A percentile compares a stretch with the other conserved stretches of the same genome.
Evolutionary conservation across 208 protist genomes (phyloP).

Genomic region (Crithidia expoeki): DNA sequence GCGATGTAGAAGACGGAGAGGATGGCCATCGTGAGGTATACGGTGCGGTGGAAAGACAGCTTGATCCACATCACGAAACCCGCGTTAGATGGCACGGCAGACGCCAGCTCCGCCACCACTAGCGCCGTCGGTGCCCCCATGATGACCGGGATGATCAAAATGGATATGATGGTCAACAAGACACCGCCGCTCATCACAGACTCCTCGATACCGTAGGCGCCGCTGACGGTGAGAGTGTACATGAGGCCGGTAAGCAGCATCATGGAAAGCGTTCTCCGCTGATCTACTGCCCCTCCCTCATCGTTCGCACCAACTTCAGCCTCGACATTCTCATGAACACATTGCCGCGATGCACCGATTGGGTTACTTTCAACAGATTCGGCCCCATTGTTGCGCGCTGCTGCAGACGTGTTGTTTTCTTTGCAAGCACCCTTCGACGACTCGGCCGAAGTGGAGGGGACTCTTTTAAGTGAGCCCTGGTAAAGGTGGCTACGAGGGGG

Average conservation of each 20-base stretch:
- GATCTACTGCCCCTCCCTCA: not conserved
- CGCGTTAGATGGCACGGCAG: constrained; percentile 74
- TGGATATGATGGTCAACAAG: constrained; percentile 63
- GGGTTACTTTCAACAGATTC: too few species aligned
- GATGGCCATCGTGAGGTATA: constrained; percentile 76
- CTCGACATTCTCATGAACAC: not conserved
- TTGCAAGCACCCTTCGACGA: not conserved
- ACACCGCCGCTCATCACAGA: constrained; percentile 80
- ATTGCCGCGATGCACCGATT: not conserved
- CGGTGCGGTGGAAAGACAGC: constrained; percentile 54
- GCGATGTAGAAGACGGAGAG: constrained; percentile 65
- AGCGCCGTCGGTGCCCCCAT: constrained; percentile 73
- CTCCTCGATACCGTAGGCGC: constrained; percentile 83
- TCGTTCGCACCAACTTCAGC: not conserved
- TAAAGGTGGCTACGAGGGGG: constrained; percentile 60
- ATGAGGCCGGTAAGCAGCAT: constrained; percentile 78
- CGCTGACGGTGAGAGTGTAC: constrained; percentile 82
- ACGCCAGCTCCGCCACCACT: constrained; percentile 76
- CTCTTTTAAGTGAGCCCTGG: not conserved
- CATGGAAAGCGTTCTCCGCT: constrained; percentile 43
- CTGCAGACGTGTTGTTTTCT: not conserved
- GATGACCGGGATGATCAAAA: constrained; percentile 73
- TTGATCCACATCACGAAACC: constrained; percentile 84
- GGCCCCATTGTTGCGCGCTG: too few species aligned
- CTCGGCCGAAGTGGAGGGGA: not conserved